A percentile compares a stretch with the other conserved stretches of the same genome.
These are phyloP conservation scores for Nemania bipapillata DNA, from an alignment of 2,329 filamentous ascomycete genomes.

Conservation along the genomic window DNA sequence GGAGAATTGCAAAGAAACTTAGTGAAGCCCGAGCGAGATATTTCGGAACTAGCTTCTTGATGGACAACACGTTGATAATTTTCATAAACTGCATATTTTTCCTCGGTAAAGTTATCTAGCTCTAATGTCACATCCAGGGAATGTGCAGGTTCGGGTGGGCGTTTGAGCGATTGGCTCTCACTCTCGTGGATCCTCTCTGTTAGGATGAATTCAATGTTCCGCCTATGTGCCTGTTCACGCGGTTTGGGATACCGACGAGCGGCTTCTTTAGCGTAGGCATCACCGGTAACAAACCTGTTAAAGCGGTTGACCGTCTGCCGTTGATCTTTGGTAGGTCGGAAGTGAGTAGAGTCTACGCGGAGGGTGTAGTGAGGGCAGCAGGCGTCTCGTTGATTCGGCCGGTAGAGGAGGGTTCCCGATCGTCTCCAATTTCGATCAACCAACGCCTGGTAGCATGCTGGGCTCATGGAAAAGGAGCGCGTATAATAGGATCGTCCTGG, in stretches of 20 bases:
- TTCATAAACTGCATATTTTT: conserved; percentile 77
- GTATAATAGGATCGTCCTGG: conserved; percentile 80
- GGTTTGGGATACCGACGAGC: conserved; percentile 73
- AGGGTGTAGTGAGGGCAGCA: conserved; percentile 95
- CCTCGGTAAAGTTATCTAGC: conserved; percentile 74
- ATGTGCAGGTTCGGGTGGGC: conserved; percentile 73
- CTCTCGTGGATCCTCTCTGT: conserved; percentile 74
- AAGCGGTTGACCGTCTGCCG: conserved; percentile 80
- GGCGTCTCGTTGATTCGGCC: conserved; percentile 78
- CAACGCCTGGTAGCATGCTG: conserved; percentile 75
- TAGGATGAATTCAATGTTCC: conserved; percentile 75
- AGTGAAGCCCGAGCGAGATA: conserved; percentile 71
- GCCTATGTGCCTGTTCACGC: conserved; percentile 71
- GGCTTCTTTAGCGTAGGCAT: conserved; percentile 72
- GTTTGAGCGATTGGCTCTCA: conserved; percentile 66
- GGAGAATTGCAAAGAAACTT: conserved; percentile 80
- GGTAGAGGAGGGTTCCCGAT: conserved; percentile 76
- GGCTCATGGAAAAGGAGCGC: conserved; percentile 68
- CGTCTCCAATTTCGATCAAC: conserved; percentile 82
- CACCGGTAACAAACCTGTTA: conserved; percentile 75
- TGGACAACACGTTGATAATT: conserved; percentile 82
- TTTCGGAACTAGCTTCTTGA: conserved; percentile 69
- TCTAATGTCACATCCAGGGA: conserved; percentile 76
- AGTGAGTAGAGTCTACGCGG: conserved; percentile 72
- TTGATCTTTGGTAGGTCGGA: conserved; percentile 76